Base-by-base conservation (phyloP, 2,329 filamentous ascomycete genomes). In the Tolypocladium amazonense region DNA sequence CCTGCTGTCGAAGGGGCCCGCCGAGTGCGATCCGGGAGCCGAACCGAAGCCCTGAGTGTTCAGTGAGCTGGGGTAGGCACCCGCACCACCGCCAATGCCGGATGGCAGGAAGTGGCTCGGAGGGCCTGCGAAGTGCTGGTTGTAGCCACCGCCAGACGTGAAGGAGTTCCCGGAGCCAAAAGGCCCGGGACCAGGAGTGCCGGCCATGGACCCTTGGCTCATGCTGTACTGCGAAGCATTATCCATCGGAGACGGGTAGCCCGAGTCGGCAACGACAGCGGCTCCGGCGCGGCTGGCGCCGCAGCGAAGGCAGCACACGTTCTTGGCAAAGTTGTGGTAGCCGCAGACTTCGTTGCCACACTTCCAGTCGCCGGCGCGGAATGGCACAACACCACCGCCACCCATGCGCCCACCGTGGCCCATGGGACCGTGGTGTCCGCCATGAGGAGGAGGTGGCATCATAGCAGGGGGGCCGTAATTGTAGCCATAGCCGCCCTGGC, bases 251-350 rank as follows among this genome's bases (percentile, higher is more conserved):
- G 90, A 92, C 18, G 90, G 88, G 76, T 94, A 96, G 52, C 90
- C 90, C 45, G 92, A 93, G 73, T 97, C 94, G 37, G 93, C 93
- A 60, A 97, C 91, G 57, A 99, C 90, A 20, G 93, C 92, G 61
- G 94, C 94, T 63, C 90, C 91, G 62, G 93, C 93, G 68, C 94
- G 90, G 73, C 92, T 95, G 58, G 93, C 94, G 73, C 94, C 94
- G 72, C 94, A 99, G 62, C 94, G 90, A 63, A 99, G 85, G 75
- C 94, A 99, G 76, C 91, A 96, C 60, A 97, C 93, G 69, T 99
- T 99, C 84, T 99, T 99, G 63, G 94, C 94, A 72, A 99, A 99
- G 79, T 99, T 99, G 80, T 99, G 94, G 75, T 99, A 99, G 61
- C 90, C 91, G 73, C 94, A 99, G 43, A 92, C 92, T 71, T 99